Conservation (phyloP, 2,329 filamentous ascomycete species). For the Chaetomium strumarium region DNA sequence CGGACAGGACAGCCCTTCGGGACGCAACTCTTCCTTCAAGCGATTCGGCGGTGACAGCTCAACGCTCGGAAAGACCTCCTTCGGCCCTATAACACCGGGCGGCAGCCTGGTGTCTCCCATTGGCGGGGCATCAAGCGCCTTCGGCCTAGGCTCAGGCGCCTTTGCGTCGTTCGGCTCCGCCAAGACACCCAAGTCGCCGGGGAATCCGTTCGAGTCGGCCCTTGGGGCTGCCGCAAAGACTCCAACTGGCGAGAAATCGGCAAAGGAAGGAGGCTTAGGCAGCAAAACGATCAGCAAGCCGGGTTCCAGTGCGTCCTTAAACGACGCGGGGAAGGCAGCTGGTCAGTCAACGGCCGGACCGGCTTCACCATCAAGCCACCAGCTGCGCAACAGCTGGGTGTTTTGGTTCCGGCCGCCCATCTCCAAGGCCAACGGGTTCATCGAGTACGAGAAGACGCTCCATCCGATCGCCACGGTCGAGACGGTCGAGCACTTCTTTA, state of each 20-base stretch:
- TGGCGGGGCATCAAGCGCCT: slow-evolving; percentile 74
- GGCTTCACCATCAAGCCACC: slow-evolving; percentile 40
- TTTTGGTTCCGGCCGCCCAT: slow-evolving; percentile 97
- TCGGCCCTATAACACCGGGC: slow-evolving; percentile 67
- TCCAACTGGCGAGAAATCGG: slow-evolving; percentile 58
- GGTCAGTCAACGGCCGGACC: slow-evolving; percentile 36
- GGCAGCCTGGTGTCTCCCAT: slow-evolving; percentile 69
- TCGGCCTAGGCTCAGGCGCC: slow-evolving; percentile 88
- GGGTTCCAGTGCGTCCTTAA: slow-evolving; percentile 41
- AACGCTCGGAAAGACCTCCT: slow-evolving; percentile 75
- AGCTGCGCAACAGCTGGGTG: slow-evolving; percentile 82
- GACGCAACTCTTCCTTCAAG: slow-evolving; percentile 62
- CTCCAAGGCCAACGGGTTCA: slow-evolving; percentile 80
- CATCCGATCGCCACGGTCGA: slow-evolving; percentile 76
- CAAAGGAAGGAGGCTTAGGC: slow-evolving; percentile 39
- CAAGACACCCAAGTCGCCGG: slow-evolving; percentile 83
- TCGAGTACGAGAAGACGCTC: slow-evolving; percentile 95
- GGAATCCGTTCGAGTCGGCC: slow-evolving; percentile 72
- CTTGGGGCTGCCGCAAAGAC: slow-evolving; percentile 49
- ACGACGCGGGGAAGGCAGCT: slow-evolving; percentile 38
- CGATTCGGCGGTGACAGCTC: slow-evolving; percentile 68
- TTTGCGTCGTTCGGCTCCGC: slow-evolving; percentile 90
- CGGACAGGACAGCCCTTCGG: slow-evolving; percentile 42
- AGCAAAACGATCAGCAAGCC: slow-evolving; percentile 30
- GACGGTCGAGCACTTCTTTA: slow-evolving; percentile 86